A percentile compares a stretch with the other conserved stretches of the same genome.
Evolutionary conservation across 805 yeast species (phyloP).

Genomic region (Trichomonascus vanleenenianus): DNA sequence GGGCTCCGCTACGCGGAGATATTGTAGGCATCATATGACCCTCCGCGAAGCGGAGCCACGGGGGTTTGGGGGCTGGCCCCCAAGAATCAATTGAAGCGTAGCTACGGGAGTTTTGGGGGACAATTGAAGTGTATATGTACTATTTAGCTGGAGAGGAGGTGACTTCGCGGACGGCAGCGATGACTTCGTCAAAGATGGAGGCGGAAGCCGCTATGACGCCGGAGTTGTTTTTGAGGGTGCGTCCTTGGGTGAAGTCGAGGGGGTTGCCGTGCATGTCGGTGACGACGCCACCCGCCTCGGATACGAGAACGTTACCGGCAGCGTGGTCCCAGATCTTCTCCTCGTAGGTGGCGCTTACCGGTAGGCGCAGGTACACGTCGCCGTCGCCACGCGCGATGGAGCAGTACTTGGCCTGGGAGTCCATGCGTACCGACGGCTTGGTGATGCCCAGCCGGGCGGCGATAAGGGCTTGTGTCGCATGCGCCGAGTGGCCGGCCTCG

Average conservation of each 20-base stretch:
- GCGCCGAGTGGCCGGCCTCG: constrained; percentile 91
- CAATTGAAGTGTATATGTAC: no score
- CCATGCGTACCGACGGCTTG: constrained; percentile 60
- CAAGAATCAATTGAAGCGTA: no score
- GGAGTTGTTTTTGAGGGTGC: constrained; percentile 61
- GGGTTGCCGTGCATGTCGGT: constrained; percentile 72
- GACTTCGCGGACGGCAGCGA: constrained; percentile 35
- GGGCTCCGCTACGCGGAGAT: no score
- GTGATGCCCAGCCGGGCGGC: constrained; percentile 57
- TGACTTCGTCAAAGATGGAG: constrained; percentile 41
- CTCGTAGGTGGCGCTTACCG: constrained; percentile 63
- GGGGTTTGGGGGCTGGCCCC: no score
- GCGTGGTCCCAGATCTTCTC: constrained; percentile 99
- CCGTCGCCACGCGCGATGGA: constrained; percentile 86
- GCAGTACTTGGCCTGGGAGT: constrained; percentile 95
- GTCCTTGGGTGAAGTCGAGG: constrained; percentile 79
- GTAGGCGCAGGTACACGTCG: constrained; percentile 84
- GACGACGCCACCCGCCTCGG: constrained; percentile 88
- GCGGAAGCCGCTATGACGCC: constrained; percentile 85
- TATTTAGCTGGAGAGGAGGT: no score
- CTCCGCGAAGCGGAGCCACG: no score
- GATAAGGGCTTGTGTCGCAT: constrained; percentile 71
- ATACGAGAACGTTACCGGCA: constrained; percentile 80
- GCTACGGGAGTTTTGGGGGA: no score
- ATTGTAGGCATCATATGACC: no score